Evolutionary conservation across 2,329 filamentous ascomycete species (phyloP), one percentile per base, ranked within the genome.

Genomic region (Xylaria sp.): DNA sequence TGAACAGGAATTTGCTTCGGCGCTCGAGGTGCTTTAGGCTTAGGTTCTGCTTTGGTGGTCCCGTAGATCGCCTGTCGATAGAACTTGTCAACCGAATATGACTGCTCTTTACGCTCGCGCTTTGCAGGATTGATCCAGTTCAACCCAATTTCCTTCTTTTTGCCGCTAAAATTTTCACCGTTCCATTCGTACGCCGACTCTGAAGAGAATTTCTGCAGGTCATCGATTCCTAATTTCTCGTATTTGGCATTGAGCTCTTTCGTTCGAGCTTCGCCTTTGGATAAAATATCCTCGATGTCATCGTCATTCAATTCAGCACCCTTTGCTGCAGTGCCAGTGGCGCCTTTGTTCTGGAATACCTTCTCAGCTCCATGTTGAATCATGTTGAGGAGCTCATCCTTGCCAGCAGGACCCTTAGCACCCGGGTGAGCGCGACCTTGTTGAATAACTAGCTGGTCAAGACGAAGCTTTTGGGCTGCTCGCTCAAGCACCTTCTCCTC

Each of bases 171-270:
- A 76, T 95, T 95, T 81, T 98, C 91, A 55, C 96, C 96, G 72
- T 99, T 99, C 97, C 97, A 99, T 78, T 98, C 96, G 76, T 99
- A 99, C 0, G 97, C 94, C 63, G 93, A 97, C 76, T 99, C 96
- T 0, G 95, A 97, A 0, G 92, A 96, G 80, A 99, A 99, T 77
- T 98, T 98, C 78, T 99, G 96, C 50, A 99, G 82, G 73, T 99
- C 96, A 78, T 99, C 96, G 34, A 99, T 92, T 71, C 97, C 96
- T 46, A 99, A 89, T 78, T 97, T 97, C 79, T 98, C 96, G 76
- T 98, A 99, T 80, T 94, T 95, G 72, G 93, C 91, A 78, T 94
- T 98, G 48, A 99, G 87, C 79, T 96, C 86, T 71, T 94, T 93
- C 0, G 96, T 99, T 66, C 94, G 89, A 77, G 92, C 88, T 80